Evolutionary conservation across 169 alveolate species (phyloP).

Genomic region (Plasmodium coatneyi): DNA sequence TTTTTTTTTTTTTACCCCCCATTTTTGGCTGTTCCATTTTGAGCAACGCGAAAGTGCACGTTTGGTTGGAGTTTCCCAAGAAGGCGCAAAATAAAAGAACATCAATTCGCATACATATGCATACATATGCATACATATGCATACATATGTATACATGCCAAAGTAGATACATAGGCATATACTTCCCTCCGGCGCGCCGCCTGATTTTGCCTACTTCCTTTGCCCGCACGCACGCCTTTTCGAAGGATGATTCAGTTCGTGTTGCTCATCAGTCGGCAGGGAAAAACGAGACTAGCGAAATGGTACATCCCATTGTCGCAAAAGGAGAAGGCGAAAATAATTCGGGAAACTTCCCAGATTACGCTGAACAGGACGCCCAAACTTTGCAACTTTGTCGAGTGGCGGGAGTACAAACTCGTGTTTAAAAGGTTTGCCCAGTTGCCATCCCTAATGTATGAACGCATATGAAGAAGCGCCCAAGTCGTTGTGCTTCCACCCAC

Average conservation of each 20-base stretch:
- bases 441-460: not conserved
- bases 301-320: constrained; percentile 92
- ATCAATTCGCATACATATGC: not conserved
- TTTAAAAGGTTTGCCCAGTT: constrained; percentile 89
- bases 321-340: constrained; percentile 87
- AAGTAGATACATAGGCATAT: not conserved
- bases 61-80: not conserved
- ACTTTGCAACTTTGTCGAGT: constrained; percentile 97
- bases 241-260: constrained; percentile 94
- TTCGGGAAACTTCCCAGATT: constrained; percentile 91
- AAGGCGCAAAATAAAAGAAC: not conserved
- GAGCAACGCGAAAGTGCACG: not conserved
- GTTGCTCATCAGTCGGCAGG: constrained; percentile 96
- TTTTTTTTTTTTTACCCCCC: not conserved
- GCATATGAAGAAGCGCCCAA: not conserved
- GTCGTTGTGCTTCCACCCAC: not conserved
- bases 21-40: not conserved
- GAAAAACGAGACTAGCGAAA: constrained; percentile 96
- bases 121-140: not conserved
- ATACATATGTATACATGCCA: not conserved
- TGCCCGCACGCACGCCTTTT: not conserved
- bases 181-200: not conserved
- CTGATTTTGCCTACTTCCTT: not conserved
- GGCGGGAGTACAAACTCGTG: constrained; percentile 96
- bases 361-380: constrained; percentile 95